These are phyloP conservation scores for Chytriomyces sp. DNA, from an alignment of 192 early-diverging fungal species.

Conservation along the genomic window DNA sequence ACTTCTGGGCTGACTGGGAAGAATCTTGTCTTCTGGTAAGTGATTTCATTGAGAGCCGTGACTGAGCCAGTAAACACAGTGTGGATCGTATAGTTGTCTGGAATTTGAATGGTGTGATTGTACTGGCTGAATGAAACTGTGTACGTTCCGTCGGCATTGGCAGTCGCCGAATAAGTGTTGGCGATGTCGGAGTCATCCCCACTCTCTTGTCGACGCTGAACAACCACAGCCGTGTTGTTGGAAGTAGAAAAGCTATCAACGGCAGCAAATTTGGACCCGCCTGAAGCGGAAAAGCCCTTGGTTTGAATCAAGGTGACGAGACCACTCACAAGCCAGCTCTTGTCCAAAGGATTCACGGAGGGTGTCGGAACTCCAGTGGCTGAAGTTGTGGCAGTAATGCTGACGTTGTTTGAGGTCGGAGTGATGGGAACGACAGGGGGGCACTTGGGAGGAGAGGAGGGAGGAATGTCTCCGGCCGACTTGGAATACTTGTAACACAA, in stretches of 20 bases:
- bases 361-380: background rate
- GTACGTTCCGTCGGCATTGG: background rate
- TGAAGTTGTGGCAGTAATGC: background rate
- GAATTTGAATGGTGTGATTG: background rate
- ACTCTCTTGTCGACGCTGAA: background rate
- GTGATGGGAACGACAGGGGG: too few species aligned
- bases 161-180: background rate
- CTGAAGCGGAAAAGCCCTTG: background rate
- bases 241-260: background rate
- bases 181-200: background rate
- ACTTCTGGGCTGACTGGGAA: background rate
- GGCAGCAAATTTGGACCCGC: background rate
- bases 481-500: conserved; percentile 21
- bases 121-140: background rate
- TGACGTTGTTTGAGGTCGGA: background rate
- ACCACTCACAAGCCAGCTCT: background rate
- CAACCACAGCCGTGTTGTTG: background rate
- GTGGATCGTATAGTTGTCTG: background rate
- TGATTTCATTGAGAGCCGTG: background rate
- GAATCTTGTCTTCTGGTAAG: background rate
- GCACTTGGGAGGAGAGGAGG: background rate
- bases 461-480: background rate
- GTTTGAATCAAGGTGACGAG: background rate
- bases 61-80: background rate
- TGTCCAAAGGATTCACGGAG: background rate